Conservation (phyloP, 805 yeast genomes). For the Wickerhamomyces ciferrii region DNA sequence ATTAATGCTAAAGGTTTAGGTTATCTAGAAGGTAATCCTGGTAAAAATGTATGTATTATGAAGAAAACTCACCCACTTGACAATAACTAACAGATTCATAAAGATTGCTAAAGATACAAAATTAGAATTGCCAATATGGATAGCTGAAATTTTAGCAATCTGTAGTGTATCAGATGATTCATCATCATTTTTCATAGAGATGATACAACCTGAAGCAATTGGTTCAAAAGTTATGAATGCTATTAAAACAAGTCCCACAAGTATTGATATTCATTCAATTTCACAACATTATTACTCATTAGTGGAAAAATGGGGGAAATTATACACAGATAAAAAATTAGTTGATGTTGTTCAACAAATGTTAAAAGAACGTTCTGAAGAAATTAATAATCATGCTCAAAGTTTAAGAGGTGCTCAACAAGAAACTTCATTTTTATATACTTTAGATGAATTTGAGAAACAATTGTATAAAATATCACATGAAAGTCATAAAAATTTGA, state of each 20-base stretch:
- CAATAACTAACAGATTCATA: background rate
- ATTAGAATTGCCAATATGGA: conserved; percentile 83
- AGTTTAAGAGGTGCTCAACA: conserved; percentile 32
- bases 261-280: conserved; percentile 63
- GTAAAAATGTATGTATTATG: conserved; percentile 32
- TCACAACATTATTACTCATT: conserved; percentile 64
- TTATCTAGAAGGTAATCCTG: conserved; percentile 74
- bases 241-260: conserved; percentile 63
- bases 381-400: conserved; percentile 64
- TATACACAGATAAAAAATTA: conserved; percentile 64
- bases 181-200: conserved; percentile 51
- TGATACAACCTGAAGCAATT: conserved; percentile 69
- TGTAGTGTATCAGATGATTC: conserved; percentile 24
- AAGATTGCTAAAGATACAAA: conserved; percentile 53
- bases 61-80: too few species aligned
- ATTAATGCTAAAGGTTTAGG: conserved; percentile 84
- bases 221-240: conserved; percentile 69
- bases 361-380: conserved; percentile 60
- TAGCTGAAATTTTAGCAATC: conserved; percentile 73
- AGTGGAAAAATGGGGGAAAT: conserved; percentile 70
- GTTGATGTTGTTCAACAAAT: conserved; percentile 44
- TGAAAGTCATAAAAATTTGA: conserved; percentile 40
- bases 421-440: conserved; percentile 49
- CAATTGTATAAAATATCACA: conserved; percentile 47
- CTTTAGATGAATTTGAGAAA: conserved; percentile 76